Conservation (phyloP, 2,329 filamentous ascomycete species). For the Periglandula ipomoeae region DNA sequence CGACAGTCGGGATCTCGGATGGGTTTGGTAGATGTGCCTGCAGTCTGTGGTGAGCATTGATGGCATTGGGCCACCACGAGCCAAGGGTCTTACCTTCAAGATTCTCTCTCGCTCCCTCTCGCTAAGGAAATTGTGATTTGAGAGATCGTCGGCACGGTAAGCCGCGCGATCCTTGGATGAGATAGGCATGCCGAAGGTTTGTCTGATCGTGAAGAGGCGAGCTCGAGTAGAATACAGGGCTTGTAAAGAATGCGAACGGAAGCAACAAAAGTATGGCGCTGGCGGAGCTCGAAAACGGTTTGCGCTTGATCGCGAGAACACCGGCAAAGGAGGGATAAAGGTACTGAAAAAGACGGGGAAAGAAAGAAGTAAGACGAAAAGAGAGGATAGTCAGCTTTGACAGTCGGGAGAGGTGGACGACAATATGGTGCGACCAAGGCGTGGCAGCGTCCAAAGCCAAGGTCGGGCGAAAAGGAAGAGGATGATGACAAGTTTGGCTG, state of each 20-base stretch:
- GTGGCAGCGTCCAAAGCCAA: neutral
- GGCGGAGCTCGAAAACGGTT: neutral
- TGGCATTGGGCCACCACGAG: neutral
- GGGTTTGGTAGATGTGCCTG: constrained; percentile 28
- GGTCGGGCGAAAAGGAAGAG: neutral
- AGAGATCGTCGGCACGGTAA: constrained; percentile 30
- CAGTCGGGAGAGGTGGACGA: constrained; percentile 11
- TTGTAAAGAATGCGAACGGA: neutral
- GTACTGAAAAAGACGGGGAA: neutral
- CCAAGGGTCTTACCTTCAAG: constrained; percentile 21
- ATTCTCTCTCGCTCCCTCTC: constrained; percentile 28
- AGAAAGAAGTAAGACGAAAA: neutral
- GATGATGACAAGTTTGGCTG: too few species aligned
- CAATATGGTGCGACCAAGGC: constrained; percentile 10
- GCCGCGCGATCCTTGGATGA: constrained; percentile 26
- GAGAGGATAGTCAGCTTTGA: neutral
- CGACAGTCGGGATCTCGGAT: constrained; percentile 21
- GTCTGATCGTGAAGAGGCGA: neutral
- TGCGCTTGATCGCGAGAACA: neutral
- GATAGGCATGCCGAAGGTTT: constrained; percentile 23
- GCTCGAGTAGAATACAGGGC: too few species aligned
- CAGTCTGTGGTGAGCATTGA: constrained; percentile 12
- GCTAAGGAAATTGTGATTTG: constrained; percentile 23
- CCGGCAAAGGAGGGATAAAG: constrained; percentile 1
- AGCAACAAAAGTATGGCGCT: neutral